A percentile compares a stretch with the other conserved stretches of the same genome.
These are phyloP conservation scores for Noccaea caerulescens DNA, from an alignment of 345 rosid genomes.

Conservation along the genomic window DNA sequence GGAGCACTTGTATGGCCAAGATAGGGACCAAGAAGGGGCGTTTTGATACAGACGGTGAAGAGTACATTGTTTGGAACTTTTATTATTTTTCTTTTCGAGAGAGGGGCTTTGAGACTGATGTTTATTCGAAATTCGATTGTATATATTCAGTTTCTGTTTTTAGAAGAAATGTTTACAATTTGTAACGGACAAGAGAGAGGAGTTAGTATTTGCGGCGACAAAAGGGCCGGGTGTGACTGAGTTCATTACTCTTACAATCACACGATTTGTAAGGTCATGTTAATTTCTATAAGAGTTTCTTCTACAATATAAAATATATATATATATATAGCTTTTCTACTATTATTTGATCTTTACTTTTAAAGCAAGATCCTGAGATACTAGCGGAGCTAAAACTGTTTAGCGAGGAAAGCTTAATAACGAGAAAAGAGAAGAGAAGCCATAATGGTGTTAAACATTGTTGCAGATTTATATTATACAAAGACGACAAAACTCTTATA, in stretches of 20 bases:
- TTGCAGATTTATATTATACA: constrained; percentile 2
- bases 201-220: constrained; percentile 7
- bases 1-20: constrained; percentile 22
- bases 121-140: neutral
- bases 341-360: neutral
- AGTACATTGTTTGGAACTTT: neutral
- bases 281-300: neutral
- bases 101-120: neutral
- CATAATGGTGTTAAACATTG: neutral
- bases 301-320: too few relatives aligned
- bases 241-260: neutral
- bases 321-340: neutral
- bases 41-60: neutral
- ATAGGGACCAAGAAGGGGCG: neutral
- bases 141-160: neutral
- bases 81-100: neutral
- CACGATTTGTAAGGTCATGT: constrained; percentile 11
- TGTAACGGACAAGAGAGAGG: constrained; percentile 17
- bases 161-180: constrained; percentile 19
- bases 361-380: neutral
- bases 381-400: neutral
- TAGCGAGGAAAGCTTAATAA: neutral
- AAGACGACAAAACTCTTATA: neutral
- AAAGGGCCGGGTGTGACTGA: neutral
- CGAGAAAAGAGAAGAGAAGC: too few relatives aligned